phyloP scores from a whole-genome alignment of 257 asterid species.

The Solanum etuberosum region DNA sequence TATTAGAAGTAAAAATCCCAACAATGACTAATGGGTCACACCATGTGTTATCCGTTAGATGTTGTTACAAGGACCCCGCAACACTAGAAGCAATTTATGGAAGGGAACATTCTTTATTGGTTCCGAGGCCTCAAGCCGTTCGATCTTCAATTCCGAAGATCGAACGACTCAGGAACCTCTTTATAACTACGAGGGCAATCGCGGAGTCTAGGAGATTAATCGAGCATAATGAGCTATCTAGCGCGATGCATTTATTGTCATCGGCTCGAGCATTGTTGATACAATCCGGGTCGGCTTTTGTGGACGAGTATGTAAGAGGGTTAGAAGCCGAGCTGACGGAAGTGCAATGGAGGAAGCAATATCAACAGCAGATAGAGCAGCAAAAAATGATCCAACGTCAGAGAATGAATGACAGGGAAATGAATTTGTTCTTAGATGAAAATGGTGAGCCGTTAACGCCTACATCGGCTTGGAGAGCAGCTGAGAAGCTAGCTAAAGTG shows the following conservation, averaged over 20 bases:
- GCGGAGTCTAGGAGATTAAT: slow-evolving; percentile 65
- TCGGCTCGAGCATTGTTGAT: slow-evolving; percentile 56
- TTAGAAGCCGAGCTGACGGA: slow-evolving; percentile 63
- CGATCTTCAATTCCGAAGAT: slow-evolving; percentile 31
- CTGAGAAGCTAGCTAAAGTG: slow-evolving; percentile 54
- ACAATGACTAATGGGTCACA: slow-evolving; percentile 33
- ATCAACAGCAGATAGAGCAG: slow-evolving; percentile 12
- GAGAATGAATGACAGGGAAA: slow-evolving; percentile 22
- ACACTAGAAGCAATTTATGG: slow-evolving; percentile 41
- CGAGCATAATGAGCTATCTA: slow-evolving; percentile 47
- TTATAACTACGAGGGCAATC: slow-evolving; percentile 55
- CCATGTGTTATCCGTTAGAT: slow-evolving; percentile 47
- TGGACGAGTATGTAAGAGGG: slow-evolving; percentile 29
- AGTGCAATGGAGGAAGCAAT: slow-evolving; percentile 49
- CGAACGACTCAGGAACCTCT: slow-evolving; percentile 55
- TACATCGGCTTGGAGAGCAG: slow-evolving; percentile 63
- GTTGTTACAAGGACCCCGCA: slow-evolving; percentile 52
- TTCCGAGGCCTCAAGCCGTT: slow-evolving; percentile 53
- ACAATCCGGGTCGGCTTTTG: slow-evolving; percentile 40
- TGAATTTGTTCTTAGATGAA: slow-evolving; percentile 33
- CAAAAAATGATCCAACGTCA: slow-evolving; percentile 21
- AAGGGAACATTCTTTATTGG: slow-evolving; percentile 35
- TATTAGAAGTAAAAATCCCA: slow-evolving; percentile 64
- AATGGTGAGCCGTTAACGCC: slow-evolving; percentile 73
- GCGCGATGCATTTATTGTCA: slow-evolving; percentile 61